Evolutionary conservation across 768 basidiomycete genomes (phyloP).

Genomic region (Pisolithus sp.): DNA sequence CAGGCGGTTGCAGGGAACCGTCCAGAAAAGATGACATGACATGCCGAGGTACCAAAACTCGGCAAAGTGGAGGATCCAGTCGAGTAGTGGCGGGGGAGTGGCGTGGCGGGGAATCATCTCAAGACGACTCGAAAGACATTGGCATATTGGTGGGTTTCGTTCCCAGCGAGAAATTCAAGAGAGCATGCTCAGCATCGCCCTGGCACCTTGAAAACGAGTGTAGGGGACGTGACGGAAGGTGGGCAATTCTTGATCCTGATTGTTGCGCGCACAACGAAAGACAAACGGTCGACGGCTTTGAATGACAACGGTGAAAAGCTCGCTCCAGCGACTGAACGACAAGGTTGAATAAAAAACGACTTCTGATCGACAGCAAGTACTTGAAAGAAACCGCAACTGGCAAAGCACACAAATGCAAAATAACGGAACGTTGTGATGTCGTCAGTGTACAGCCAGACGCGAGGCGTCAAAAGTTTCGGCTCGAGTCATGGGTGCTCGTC

Average conservation of each 20-base stretch:
- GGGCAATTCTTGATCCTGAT: constrained; percentile 5
- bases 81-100: constrained; percentile 15
- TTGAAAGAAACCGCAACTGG: not conserved
- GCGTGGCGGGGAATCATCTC: constrained; percentile 13
- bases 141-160: not conserved
- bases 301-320: not conserved
- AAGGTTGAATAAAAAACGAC: not conserved
- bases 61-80: constrained; percentile 20
- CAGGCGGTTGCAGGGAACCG: constrained; percentile 20
- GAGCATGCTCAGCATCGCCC: constrained; percentile 7
- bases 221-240: constrained; percentile 10
- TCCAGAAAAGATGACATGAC: constrained; percentile 13
- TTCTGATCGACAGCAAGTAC: constrained; percentile 1
- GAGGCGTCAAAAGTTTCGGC: constrained; percentile 67
- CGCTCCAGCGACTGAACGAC: constrained; percentile 1
- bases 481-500: constrained; percentile 43
- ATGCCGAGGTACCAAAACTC: constrained; percentile 6
- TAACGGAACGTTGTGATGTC: not conserved
- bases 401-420: constrained; percentile 2
- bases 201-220: constrained; percentile 7
- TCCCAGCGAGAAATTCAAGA: constrained; percentile 6
- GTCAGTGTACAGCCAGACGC: constrained; percentile 43
- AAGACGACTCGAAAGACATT: constrained; percentile 11
- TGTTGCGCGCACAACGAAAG: constrained; percentile 7
- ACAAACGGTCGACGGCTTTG: constrained; percentile 1